Evolutionary conservation across 805 yeast species (phyloP).

Genomic region (Cyberlindnera suaveolens): DNA sequence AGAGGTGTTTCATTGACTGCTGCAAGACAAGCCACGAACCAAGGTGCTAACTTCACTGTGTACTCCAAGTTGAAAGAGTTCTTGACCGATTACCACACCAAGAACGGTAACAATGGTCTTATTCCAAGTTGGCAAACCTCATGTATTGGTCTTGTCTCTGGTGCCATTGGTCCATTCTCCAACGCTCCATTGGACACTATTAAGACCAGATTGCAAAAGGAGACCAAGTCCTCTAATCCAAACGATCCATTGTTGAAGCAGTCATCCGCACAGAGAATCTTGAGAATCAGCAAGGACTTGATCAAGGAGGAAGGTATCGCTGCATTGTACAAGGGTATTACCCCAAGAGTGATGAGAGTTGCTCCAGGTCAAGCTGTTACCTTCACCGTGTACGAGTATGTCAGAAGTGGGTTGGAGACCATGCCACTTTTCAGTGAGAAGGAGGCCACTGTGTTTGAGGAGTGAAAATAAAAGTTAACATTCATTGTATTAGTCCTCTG

Average conservation of each 20-base stretch:
- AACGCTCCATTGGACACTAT: constrained; percentile 97
- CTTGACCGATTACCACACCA: constrained; percentile 54
- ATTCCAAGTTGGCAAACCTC: constrained; percentile 95
- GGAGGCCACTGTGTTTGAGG: constrained; percentile 27
- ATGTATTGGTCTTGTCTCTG: constrained; percentile 81
- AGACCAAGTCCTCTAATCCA: constrained; percentile 47
- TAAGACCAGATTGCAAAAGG: constrained; percentile 94
- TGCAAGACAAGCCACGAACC: constrained; percentile 96
- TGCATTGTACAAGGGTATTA: constrained; percentile 93
- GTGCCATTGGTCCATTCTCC: constrained; percentile 96
- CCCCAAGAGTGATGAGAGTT: constrained; percentile 98
- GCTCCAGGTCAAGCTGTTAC: constrained; percentile 99
- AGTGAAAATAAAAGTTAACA: constrained; percentile 13
- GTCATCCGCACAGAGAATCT: constrained; percentile 70
- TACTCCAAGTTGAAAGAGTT: constrained; percentile 77
- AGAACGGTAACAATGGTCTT: constrained; percentile 31
- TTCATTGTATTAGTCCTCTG: too few species aligned
- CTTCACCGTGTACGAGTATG: constrained; percentile 90
- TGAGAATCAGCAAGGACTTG: constrained; percentile 73
- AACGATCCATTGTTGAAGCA: constrained; percentile 29
- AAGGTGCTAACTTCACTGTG: constrained; percentile 96
- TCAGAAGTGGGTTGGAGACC: constrained; percentile 57
- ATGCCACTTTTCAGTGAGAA: constrained; percentile 24
- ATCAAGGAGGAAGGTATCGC: constrained; percentile 83
- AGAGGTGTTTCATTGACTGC: constrained; percentile 95